Evolutionary conservation across 495 filamentous ascomycete genomes (phyloP).

Genomic region (Xylaria curta): DNA sequence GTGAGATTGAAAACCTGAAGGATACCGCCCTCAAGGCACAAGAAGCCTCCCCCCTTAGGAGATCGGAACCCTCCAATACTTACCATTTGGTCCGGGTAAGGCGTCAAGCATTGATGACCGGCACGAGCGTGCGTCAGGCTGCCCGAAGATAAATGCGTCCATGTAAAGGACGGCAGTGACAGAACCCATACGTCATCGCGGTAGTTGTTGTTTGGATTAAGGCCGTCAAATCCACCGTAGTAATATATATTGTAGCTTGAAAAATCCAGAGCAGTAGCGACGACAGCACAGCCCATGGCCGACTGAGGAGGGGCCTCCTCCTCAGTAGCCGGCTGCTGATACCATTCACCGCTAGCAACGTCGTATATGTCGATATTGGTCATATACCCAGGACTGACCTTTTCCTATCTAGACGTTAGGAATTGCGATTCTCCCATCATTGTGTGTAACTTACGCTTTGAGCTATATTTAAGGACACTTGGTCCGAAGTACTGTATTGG

Average conservation of each 20-base stretch:
- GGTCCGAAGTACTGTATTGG: slow-evolving; percentile 36
- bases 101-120: slow-evolving; percentile 68
- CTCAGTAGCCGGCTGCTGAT: slow-evolving; percentile 65
- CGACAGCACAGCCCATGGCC: slow-evolving; percentile 70
- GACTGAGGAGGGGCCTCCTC: slow-evolving; percentile 59
- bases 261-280: slow-evolving; percentile 64
- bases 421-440: background rate
- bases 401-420: slow-evolving; percentile 36
- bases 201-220: slow-evolving; percentile 43
- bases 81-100: slow-evolving; percentile 78
- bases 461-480: slow-evolving; percentile 44
- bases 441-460: slow-evolving; percentile 49
- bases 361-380: slow-evolving; percentile 72
- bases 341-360: slow-evolving; percentile 62
- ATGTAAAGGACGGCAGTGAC: slow-evolving; percentile 78
- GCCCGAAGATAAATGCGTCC: slow-evolving; percentile 66
- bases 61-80: slow-evolving; percentile 63
- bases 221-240: slow-evolving; percentile 71
- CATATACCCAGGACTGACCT: slow-evolving; percentile 66
- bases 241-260: slow-evolving; percentile 76
- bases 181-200: slow-evolving; percentile 76
- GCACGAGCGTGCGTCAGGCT: slow-evolving; percentile 57
- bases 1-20: slow-evolving; percentile 71
- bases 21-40: slow-evolving; percentile 62
- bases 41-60: slow-evolving; percentile 22